phyloP scores from a whole-genome alignment of 129 eudicot genomes.

The Flaveria brownii region DNA sequence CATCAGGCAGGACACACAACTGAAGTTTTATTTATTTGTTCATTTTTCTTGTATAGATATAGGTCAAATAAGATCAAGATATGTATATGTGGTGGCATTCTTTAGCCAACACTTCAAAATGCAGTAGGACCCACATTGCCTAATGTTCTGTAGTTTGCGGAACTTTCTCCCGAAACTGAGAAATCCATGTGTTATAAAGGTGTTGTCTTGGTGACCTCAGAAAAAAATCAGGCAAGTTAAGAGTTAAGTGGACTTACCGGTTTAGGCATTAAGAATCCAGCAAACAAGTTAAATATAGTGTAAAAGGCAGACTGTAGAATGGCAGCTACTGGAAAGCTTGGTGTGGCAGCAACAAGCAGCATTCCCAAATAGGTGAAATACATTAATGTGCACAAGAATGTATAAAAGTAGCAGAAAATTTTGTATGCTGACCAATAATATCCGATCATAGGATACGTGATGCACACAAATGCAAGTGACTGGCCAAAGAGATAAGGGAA shows the following conservation, averaged over 20 bases:
- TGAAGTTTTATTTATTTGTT: too few relatives aligned
- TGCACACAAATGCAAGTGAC: constrained; percentile 43
- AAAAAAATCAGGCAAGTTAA: not conserved
- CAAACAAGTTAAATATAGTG: constrained; percentile 50
- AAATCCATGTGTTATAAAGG: constrained; percentile 3
- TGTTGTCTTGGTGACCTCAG: constrained; percentile 1
- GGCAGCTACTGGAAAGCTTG: constrained; percentile 60
- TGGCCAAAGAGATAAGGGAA: constrained; percentile 55
- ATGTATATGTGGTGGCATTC: too few relatives aligned
- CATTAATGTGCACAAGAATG: constrained; percentile 54
- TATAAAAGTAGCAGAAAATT: constrained; percentile 55
- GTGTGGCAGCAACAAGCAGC: constrained; percentile 57
- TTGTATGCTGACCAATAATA: constrained; percentile 53
- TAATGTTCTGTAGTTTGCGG: not conserved
- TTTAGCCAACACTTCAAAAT: too few relatives aligned
- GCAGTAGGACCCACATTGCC: not conserved
- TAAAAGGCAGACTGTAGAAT: constrained; percentile 48
- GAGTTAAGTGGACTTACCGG: constrained; percentile 42
- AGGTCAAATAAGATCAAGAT: too few relatives aligned
- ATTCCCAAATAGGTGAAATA: constrained; percentile 67
- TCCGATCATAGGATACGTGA: constrained; percentile 72
- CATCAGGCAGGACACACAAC: too few relatives aligned
- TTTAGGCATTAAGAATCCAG: constrained; percentile 62
- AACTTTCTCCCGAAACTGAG: not conserved
- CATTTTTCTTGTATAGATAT: too few relatives aligned